Base-by-base conservation (phyloP, 495 filamentous ascomycete genomes). In the Amorphotheca resinae region DNA sequence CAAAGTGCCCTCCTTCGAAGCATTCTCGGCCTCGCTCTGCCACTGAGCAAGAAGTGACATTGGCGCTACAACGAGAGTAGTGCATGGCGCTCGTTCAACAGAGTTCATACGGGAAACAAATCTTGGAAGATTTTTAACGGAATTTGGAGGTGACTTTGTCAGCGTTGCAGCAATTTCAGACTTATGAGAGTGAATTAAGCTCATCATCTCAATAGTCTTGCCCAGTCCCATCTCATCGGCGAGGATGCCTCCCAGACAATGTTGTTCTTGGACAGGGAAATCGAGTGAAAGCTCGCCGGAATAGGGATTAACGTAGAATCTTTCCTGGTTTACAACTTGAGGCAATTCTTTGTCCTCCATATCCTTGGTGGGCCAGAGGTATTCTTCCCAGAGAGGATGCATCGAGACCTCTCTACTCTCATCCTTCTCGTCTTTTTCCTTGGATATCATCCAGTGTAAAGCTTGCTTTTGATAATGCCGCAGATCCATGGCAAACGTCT, bases 341-440 rank as follows among this genome's bases (percentile, higher is more conserved):
- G 82, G 78, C 9, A 95, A 41, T 6, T 80, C 73, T 36, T 82
- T 72, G 49, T 87, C 85, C 44, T 96, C 85, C 26, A 82, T 77
- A 63, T 95, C 91, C 59, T 86, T 88, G 5, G 64, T 66, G 1
- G 93, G 91, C 86, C 87, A 98, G 11, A 53, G 51, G 47, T 96
- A 98, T 61, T 96, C 83, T 64, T 98, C 91, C 91, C 91, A 98
- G 4, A 98, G 60, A 9, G 91, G 91, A 64, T 98, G 87, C 86
- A 98, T 95, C 1, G 87, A 94, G 1, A 59, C 51, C 38, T 77
- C 73, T 39, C 76, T 75, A 21, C 72, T 64, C 12, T 69, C 65
- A 14, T 73, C 66, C 42, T 75, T 77, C 40, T 80, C 73, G 41
- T 93, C 75, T 54, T 74, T 87, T 61, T 98, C 91, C 55, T 98